Base-by-base conservation (phyloP, 2,329 filamentous ascomycete species). In the Pestalotiopsis sp. region DNA sequence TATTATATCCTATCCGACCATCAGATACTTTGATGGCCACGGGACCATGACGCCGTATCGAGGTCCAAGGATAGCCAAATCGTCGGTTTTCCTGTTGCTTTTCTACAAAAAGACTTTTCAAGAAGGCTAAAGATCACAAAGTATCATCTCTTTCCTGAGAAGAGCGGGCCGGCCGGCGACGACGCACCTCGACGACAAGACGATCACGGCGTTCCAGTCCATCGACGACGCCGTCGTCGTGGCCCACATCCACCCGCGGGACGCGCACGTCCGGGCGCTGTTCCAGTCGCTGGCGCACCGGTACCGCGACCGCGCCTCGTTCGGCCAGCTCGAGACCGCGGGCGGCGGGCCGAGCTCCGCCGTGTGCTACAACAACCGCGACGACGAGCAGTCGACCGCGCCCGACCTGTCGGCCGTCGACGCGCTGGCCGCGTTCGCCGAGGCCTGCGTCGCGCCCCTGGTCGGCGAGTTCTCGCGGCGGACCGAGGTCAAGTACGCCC, bases 1-100 rank as follows among this genome's bases (percentile, higher is more conserved):
- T 27, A 76, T 87, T 38, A 76, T 77, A 13, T 85, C 84, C 0
- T 85, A 83, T 69, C 85, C 85, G 2, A 78, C 84, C 6, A 80
- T 87, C 45, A 80, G 84, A 0, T 79, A 83, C 11, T 84, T 83
- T 68, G 78, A 78, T 52, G 73, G 75, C 3, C 75, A 79, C 31
- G 77, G 79, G 2, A 70, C 72, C 4, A 76, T 77, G 61, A 74
- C 72, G 12, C 74, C 82, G 64, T 86, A 86, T 71, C 80, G 84
- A 45, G 85, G 85, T 0, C 78, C 81, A 1, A 78, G 83, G 23
- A 81, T 75, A 59, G 77, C 81, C 0, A 69, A 76, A 12, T 70
- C 78, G 83, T 84, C 68, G 68, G 80, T 76, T 41, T 6, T 36
- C 7, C 13, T 31, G 11, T 4, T 12, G 20, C 6, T 23, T 23